These are phyloP conservation scores for Epichloe coenophiala DNA, from an alignment of 2,329 filamentous ascomycete species.

Conservation along the genomic window DNA sequence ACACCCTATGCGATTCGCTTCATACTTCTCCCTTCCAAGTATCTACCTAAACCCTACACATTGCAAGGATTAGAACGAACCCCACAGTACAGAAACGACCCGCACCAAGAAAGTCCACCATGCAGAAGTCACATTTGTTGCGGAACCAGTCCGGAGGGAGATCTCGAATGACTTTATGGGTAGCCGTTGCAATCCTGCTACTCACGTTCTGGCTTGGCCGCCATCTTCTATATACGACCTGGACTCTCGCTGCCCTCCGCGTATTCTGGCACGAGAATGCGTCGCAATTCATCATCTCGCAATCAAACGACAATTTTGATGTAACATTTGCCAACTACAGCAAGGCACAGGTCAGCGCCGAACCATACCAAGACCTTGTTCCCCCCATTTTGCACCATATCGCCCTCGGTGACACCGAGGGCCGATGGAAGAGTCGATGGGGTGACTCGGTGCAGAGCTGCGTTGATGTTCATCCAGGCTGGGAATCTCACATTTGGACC, in stretches of 20 bases:
- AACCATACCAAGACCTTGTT: slow-evolving; percentile 16
- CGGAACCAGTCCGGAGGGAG: slow-evolving; percentile 4
- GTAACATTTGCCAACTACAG: slow-evolving; percentile 21
- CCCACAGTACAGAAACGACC: neutral
- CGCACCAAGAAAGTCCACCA: neutral
- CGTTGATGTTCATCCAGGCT: slow-evolving; percentile 19
- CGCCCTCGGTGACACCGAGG: slow-evolving; percentile 14
- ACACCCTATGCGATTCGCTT: neutral
- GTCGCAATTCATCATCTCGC: slow-evolving; percentile 16
- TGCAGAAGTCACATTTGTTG: slow-evolving; percentile 4
- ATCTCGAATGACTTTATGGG: slow-evolving; percentile 4
- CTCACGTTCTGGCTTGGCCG: slow-evolving; percentile 8
- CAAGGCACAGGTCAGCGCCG: slow-evolving; percentile 14
- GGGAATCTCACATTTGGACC: slow-evolving; percentile 15
- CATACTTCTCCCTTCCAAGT: neutral
- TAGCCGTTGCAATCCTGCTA: slow-evolving; percentile 2
- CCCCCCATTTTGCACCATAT: slow-evolving; percentile 24
- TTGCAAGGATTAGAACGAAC: neutral
- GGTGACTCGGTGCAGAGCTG: slow-evolving; percentile 18
- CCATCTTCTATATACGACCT: slow-evolving; percentile 13
- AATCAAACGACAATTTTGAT: slow-evolving; percentile 16
- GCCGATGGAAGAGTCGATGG: slow-evolving; percentile 13
- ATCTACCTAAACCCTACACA: neutral
- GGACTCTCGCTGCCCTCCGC: slow-evolving; percentile 16
- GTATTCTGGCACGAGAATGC: slow-evolving; percentile 14